Evolutionary conservation across 192 early-diverging fungal genomes (phyloP).

Genomic region (Rhizoclosmatium globosum): DNA sequence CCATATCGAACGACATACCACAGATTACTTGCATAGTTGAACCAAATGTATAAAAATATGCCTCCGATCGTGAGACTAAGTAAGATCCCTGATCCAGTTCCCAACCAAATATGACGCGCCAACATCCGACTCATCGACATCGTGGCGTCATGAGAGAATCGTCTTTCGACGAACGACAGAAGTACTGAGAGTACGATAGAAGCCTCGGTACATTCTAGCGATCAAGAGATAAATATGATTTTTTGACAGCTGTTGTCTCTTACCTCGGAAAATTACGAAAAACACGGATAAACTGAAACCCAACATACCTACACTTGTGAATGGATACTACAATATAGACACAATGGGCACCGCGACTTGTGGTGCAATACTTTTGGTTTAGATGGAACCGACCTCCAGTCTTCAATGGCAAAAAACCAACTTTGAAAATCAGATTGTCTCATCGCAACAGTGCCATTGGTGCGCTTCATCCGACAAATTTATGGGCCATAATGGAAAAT

Average conservation of each 20-base stretch:
- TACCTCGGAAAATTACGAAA: conserved; percentile 21
- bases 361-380: no score
- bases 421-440: no score
- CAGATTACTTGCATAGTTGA: conserved; percentile 32
- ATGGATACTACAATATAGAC: no score
- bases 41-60: conserved; percentile 13
- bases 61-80: conserved; percentile 1
- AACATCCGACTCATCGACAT: conserved; percentile 17
- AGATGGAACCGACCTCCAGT: no score
- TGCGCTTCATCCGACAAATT: no score
- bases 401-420: no score
- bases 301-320: neutral
- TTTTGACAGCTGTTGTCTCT: neutral
- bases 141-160: conserved; percentile 1
- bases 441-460: no score
- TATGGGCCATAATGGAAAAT: neutral
- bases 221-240: no score
- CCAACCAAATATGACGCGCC: conserved; percentile 1
- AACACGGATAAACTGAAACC: conserved; percentile 19
- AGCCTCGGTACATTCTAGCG: conserved; percentile 19
- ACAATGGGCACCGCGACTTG: no score
- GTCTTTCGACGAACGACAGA: neutral
- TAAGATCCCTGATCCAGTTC: neutral
- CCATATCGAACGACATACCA: conserved; percentile 8
- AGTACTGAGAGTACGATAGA: conserved; percentile 18